These are phyloP conservation scores for Scedosporium apiospermum DNA, from an alignment of 2,329 filamentous ascomycete genomes.

Conservation along the genomic window DNA sequence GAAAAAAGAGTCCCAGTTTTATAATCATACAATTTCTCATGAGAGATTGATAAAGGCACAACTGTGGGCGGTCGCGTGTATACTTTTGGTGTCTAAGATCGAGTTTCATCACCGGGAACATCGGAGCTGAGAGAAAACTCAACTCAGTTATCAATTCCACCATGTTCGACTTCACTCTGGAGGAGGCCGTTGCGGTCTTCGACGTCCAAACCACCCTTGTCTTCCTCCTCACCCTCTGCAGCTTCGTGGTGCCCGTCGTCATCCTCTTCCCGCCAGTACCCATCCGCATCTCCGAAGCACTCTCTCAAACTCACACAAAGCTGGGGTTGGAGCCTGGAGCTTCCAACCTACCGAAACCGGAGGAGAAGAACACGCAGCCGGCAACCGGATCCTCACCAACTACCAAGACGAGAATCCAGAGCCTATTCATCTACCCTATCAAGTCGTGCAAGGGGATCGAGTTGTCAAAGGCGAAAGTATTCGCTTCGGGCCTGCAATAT, in stretches of 20 bases:
- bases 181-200: slow-evolving; percentile 15
- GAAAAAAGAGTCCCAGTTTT: too few relatives aligned
- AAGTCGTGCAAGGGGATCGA: slow-evolving; percentile 76
- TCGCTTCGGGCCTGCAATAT: slow-evolving; percentile 62
- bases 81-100: not conserved
- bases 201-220: slow-evolving; percentile 26
- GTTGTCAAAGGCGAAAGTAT: slow-evolving; percentile 52
- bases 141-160: not conserved
- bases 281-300: slow-evolving; percentile 41
- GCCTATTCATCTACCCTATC: slow-evolving; percentile 68
- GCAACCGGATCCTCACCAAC: not conserved
- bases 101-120: not conserved
- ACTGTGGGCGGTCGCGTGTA: not conserved
- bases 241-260: slow-evolving; percentile 44
- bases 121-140: not conserved
- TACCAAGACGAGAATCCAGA: not conserved
- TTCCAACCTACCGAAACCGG: not conserved
- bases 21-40: not conserved
- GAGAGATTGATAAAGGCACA: not conserved
- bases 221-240: slow-evolving; percentile 32
- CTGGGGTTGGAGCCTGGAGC: slow-evolving; percentile 23
- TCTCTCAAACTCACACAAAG: slow-evolving; percentile 43
- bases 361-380: not conserved
- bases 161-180: slow-evolving; percentile 13
- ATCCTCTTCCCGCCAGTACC: slow-evolving; percentile 45